A percentile compares a stretch with the other conserved stretches of the same genome.
These are phyloP conservation scores for Porcisia hertigi DNA, from an alignment of 208 protist genomes.

Conservation along the genomic window DNA sequence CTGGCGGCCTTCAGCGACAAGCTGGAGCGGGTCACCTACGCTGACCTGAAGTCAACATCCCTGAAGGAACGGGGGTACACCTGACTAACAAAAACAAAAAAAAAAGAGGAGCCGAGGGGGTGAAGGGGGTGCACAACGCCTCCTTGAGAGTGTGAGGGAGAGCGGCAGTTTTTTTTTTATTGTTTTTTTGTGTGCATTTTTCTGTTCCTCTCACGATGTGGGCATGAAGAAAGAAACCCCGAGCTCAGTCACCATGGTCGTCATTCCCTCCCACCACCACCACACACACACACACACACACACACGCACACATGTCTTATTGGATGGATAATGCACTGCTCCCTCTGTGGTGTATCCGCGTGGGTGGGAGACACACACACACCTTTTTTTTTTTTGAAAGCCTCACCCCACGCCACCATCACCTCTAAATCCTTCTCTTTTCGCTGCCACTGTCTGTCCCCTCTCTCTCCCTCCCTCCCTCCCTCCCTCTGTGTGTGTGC, in stretches of 20 bases:
- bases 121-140: no score
- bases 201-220: neutral
- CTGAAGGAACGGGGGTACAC: slow-evolving; percentile 24
- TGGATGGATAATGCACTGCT: no score
- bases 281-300: neutral
- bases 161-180: neutral
- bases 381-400: neutral
- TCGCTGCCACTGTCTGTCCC: no score
- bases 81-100: neutral
- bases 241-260: neutral
- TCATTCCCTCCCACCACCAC: neutral
- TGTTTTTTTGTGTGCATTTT: no score
- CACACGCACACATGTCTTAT: neutral
- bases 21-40: slow-evolving; percentile 16
- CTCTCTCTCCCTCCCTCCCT: no score
- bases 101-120: neutral
- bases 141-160: neutral
- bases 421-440: no score
- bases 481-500: no score
- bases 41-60: slow-evolving; percentile 13
- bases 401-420: no score
- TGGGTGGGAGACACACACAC: no score
- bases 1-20: slow-evolving; percentile 26
- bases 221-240: neutral
- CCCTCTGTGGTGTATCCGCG: no score